phyloP scores from a whole-genome alignment of 345 rosid species.

The Lepidium sativum region DNA sequence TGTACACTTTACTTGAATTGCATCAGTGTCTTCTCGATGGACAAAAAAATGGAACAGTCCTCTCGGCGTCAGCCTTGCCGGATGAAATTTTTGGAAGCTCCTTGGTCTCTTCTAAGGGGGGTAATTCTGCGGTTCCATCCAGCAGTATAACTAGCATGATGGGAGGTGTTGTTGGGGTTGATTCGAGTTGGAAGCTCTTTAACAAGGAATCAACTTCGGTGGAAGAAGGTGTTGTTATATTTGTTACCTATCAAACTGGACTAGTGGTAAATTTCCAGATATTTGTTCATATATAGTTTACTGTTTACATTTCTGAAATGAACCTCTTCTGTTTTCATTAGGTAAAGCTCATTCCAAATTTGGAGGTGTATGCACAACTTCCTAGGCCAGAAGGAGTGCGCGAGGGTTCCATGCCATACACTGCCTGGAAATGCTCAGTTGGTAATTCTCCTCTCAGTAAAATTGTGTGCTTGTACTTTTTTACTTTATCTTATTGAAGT shows the following conservation, averaged over 20 bases:
- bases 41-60: slow-evolving; percentile 69
- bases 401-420: slow-evolving; percentile 96
- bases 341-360: slow-evolving; percentile 77
- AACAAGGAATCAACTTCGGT: slow-evolving; percentile 67
- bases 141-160: slow-evolving; percentile 87
- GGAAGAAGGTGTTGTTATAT: slow-evolving; percentile 97
- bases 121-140: slow-evolving; percentile 48
- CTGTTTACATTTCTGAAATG: slow-evolving; percentile 26
- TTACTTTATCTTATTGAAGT: slow-evolving; percentile 12
- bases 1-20: slow-evolving; percentile 27
- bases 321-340: slow-evolving; percentile 31
- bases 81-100: slow-evolving; percentile 65
- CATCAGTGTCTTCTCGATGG: slow-evolving; percentile 93
- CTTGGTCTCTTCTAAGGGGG: slow-evolving; percentile 49
- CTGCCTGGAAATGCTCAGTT: slow-evolving; percentile 73
- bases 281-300: slow-evolving; percentile 35
- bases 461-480: slow-evolving; percentile 11
- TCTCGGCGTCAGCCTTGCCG: slow-evolving; percentile 74
- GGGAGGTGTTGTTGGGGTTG: slow-evolving; percentile 99
- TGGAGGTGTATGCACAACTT: slow-evolving; percentile 81
- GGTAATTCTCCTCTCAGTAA: slow-evolving; percentile 48
- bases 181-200: slow-evolving; percentile 91
- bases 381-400: slow-evolving; percentile 92
- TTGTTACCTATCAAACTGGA: slow-evolving; percentile 88
- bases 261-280: slow-evolving; percentile 85